Conservation (phyloP, 345 rosid genomes). For the Odontarrhena argentea region DNA sequence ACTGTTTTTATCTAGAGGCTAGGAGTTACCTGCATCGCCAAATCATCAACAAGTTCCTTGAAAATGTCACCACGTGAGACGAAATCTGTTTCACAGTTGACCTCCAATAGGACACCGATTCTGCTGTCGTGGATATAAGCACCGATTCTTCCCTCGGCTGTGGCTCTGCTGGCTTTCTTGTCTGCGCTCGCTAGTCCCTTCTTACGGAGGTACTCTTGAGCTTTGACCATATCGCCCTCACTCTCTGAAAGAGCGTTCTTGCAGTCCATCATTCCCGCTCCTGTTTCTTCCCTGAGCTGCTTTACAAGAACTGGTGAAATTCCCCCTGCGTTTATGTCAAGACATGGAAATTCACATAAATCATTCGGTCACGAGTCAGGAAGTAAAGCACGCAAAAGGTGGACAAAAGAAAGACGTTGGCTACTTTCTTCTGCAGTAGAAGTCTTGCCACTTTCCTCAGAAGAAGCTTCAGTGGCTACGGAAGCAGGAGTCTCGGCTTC, state of each 20-base stretch:
- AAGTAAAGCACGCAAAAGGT: slow-evolving; percentile 14
- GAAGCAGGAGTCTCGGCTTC: slow-evolving; percentile 38
- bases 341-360: slow-evolving; percentile 7
- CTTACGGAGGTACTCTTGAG: slow-evolving; percentile 90
- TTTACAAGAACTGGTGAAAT: slow-evolving; percentile 88
- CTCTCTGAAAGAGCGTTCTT: slow-evolving; percentile 83
- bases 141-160: slow-evolving; percentile 96
- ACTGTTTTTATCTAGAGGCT: background rate
- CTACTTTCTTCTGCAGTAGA: slow-evolving; percentile 43
- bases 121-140: slow-evolving; percentile 94
- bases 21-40: slow-evolving; percentile 72
- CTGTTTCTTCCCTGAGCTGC: slow-evolving; percentile 96
- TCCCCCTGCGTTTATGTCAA: slow-evolving; percentile 43
- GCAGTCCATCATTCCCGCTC: slow-evolving; percentile 99
- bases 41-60: slow-evolving; percentile 88
- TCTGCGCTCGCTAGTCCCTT: slow-evolving; percentile 95
- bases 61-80: slow-evolving; percentile 94
- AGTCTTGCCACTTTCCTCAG: slow-evolving; percentile 42
- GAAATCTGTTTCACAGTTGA: slow-evolving; percentile 94
- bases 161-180: slow-evolving; percentile 84
- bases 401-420: slow-evolving; percentile 49
- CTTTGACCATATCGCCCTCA: slow-evolving; percentile 81
- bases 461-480: slow-evolving; percentile 40
- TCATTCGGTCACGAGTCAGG: slow-evolving; percentile 13
- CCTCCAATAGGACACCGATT: slow-evolving; percentile 91